Evolutionary conservation across 2,329 filamentous ascomycete genomes (phyloP), one percentile per base, ranked within the genome.

Genomic region (Fusarium sp.): DNA sequence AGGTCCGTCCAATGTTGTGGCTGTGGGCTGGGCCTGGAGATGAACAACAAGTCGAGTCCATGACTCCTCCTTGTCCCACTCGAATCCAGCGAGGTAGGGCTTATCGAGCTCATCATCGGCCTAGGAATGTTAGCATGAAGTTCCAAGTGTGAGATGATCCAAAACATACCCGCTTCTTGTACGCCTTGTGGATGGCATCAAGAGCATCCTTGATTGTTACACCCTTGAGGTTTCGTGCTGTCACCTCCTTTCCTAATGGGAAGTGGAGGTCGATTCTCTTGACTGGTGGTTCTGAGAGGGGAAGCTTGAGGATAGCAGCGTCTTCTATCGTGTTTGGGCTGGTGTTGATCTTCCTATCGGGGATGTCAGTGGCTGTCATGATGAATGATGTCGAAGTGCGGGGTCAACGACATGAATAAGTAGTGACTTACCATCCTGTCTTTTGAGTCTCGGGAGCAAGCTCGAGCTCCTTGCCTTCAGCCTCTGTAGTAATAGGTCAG

Each of bases 181-280:
- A 97, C 75, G 92, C 89, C 86, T 97, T 98, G 87, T 97, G 87
- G 82, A 98, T 98, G 76, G 93, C 95, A 80, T 98, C 94, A 80
- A 97, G 80, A 62, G 94, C 94, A 82, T 98, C 95, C 86, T 98
- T 98, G 86, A 98, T 95, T 60, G 95, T 98, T 73, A 98, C 94
- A 59, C 95, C 95, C 82, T 94, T 95, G 75, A 94, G 84, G 83
- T 98, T 98, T 77, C 95, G 89, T 78, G 94, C 95, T 32, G 92
- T 93, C 72, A 98, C 92, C 78, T 95, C 90, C 59, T 96, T 88
- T 54, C 95, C 95, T 55, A 97, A 85, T 18, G 93, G 93, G 86
- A 97, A 97, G 82, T 94, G 90, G 48, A 98, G 87, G 82, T 97
- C 94, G 82, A 98, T 95, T 85, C 93, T 95, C 88, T 96, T 97